phyloP scores from a whole-genome alignment of 495 filamentous ascomycete species.

The Parathielavia appendiculata region DNA sequence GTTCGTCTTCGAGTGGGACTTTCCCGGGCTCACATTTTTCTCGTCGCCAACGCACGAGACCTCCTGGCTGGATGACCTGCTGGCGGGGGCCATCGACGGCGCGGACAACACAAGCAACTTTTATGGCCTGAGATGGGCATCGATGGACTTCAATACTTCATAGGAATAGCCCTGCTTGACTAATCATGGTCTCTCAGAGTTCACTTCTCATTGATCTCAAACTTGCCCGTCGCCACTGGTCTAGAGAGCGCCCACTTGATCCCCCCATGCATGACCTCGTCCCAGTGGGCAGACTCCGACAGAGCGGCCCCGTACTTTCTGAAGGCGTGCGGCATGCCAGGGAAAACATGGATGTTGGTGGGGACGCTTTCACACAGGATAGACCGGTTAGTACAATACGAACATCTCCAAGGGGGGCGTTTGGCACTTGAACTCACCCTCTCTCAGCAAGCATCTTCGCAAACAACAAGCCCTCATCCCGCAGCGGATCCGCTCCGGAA shows the following conservation, averaged over 20 bases:
- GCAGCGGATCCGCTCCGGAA: slow-evolving; percentile 43
- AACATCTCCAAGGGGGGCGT: background rate
- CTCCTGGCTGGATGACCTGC: background rate
- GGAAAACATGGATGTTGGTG: slow-evolving; percentile 30
- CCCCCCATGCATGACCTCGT: slow-evolving; percentile 16
- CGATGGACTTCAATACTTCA: background rate
- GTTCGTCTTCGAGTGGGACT: slow-evolving; percentile 5
- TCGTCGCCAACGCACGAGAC: background rate
- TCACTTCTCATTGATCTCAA: slow-evolving; percentile 1
- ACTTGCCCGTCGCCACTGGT: background rate
- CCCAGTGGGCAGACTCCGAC: slow-evolving; percentile 21
- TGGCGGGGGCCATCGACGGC: background rate
- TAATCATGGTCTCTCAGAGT: background rate
- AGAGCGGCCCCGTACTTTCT: slow-evolving; percentile 18
- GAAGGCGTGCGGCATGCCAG: slow-evolving; percentile 29
- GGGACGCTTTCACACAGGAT: slow-evolving; percentile 15
- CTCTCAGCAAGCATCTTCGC: slow-evolving; percentile 41
- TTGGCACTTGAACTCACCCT: slow-evolving; percentile 34
- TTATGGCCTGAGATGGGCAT: background rate
- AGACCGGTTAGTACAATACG: background rate
- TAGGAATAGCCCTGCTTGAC: background rate
- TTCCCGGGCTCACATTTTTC: background rate
- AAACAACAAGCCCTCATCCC: slow-evolving; percentile 45
- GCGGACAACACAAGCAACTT: background rate
- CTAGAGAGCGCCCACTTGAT: background rate